Evolutionary conservation across 768 basidiomycete species (phyloP).

Genomic region (Suillus sp.): DNA sequence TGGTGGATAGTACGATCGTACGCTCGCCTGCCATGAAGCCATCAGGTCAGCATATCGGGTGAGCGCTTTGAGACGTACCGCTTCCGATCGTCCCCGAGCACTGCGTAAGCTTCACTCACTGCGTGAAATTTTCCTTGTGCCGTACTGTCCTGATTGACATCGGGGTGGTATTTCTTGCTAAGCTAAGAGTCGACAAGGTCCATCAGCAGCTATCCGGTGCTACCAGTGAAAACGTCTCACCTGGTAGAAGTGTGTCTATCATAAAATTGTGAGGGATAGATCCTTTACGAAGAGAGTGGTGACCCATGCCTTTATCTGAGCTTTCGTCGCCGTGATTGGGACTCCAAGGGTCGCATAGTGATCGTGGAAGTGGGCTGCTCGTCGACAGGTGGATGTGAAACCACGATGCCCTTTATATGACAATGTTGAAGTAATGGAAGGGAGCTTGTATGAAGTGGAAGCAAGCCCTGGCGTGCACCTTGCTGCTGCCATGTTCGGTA

Average conservation of each 20-base stretch:
- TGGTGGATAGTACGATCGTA: conserved; percentile 30
- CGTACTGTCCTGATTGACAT: conserved; percentile 39
- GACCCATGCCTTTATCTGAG: conserved; percentile 33
- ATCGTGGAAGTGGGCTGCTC: conserved; percentile 21
- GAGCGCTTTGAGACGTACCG: conserved; percentile 31
- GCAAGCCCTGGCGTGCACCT: neutral
- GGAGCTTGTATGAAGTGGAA: conserved; percentile 6
- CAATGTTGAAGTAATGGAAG: neutral
- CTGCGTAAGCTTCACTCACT: conserved; percentile 49
- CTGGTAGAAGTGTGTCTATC: conserved; percentile 34
- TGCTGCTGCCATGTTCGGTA: conserved; percentile 2
- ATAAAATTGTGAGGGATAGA: conserved; percentile 6
- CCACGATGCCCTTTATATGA: neutral
- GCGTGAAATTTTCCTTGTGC: conserved; percentile 45
- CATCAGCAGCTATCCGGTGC: neutral
- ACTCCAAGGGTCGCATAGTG: conserved; percentile 33
- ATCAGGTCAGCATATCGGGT: neutral
- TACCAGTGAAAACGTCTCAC: conserved; percentile 16
- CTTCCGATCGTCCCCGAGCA: conserved; percentile 48
- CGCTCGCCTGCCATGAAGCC: conserved; percentile 29
- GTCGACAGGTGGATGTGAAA: conserved; percentile 25
- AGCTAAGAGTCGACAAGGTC: conserved; percentile 32
- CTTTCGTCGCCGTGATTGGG: conserved; percentile 32
- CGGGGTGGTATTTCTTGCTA: conserved; percentile 52
- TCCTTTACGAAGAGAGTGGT: neutral